Evolutionary conservation across 169 alveolate genomes (phyloP).

Genomic region (Cryptosporidium viatorum): DNA sequence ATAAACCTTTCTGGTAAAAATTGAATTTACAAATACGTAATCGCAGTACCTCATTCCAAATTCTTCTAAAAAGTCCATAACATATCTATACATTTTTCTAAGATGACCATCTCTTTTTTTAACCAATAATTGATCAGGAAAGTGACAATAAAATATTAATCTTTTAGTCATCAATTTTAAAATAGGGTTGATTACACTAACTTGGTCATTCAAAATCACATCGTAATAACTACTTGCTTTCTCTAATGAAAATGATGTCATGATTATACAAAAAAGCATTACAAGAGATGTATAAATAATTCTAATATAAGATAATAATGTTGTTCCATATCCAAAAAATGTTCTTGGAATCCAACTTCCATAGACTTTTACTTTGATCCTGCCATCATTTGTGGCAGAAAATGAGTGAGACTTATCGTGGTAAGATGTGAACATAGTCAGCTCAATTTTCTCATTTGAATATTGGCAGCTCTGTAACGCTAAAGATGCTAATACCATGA

Average conservation of each 20-base stretch:
- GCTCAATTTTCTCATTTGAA: slow-evolving; percentile 73
- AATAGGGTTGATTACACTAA: slow-evolving; percentile 78
- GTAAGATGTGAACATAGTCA: slow-evolving; percentile 88
- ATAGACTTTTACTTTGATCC: slow-evolving; percentile 86
- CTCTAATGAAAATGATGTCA: slow-evolving; percentile 12
- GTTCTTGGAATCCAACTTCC: slow-evolving; percentile 87
- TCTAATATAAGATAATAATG: slow-evolving; percentile 90
- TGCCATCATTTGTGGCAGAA: slow-evolving; percentile 86
- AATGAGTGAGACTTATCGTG: slow-evolving; percentile 89
- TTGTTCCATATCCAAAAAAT: slow-evolving; percentile 77
- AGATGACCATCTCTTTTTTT: slow-evolving; percentile 2
- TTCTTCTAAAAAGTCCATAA: slow-evolving; percentile 51
- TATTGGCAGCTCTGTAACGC: slow-evolving; percentile 83
- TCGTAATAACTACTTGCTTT: slow-evolving; percentile 84
- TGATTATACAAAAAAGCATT: slow-evolving; percentile 80
- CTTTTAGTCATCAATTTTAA: slow-evolving; percentile 80
- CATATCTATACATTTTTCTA: slow-evolving; percentile 38
- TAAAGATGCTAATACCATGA: slow-evolving; percentile 89
- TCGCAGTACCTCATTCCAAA: slow-evolving; percentile 65
- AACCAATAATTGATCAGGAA: slow-evolving; percentile 90
- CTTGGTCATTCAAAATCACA: slow-evolving; percentile 89
- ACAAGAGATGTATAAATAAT: slow-evolving; percentile 86
- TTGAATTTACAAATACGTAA: slow-evolving; percentile 64
- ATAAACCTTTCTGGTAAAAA: slow-evolving; percentile 54
- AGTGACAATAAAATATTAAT: slow-evolving; percentile 92